phyloP scores from a whole-genome alignment of 1,284 basidiomycete genomes.

The Boletus sp. region DNA sequence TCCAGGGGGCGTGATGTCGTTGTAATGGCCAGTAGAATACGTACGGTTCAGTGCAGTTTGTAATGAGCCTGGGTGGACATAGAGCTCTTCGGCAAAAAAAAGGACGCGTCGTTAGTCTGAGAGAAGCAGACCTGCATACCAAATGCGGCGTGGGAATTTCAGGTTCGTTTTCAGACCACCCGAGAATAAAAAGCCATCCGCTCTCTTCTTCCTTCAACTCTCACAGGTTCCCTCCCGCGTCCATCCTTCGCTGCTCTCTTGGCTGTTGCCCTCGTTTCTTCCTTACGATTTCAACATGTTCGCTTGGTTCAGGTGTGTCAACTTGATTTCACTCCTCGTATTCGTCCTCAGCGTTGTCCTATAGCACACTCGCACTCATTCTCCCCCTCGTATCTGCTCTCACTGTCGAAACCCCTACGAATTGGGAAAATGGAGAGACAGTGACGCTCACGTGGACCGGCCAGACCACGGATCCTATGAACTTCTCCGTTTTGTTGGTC shows the following conservation, averaged over 20 bases:
- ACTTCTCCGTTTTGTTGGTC: constrained; percentile 24
- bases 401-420: not conserved
- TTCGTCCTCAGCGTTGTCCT: not conserved
- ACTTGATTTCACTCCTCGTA: not conserved
- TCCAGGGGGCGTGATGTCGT: no score
- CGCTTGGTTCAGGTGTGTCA: constrained; percentile 32
- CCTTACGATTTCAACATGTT: constrained; percentile 34
- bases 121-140: constrained; percentile 11
- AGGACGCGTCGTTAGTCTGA: constrained; percentile 2
- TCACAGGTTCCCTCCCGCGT: constrained; percentile 15
- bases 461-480: not conserved
- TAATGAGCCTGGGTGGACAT: constrained; percentile 12
- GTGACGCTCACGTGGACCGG: not conserved
- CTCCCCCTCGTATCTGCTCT: constrained; percentile 40
- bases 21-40: constrained; percentile 8
- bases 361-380: constrained; percentile 43
- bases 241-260: not conserved
- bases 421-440: not conserved
- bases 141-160: constrained; percentile 24
- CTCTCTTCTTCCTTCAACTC: constrained; percentile 1
- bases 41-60: not conserved
- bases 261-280: not conserved
- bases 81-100: constrained; percentile 1
- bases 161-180: constrained; percentile 12
- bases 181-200: constrained; percentile 27